Evolutionary conservation across 345 rosid genomes (phyloP), one percentile per base, ranked within the genome.

Genomic region (Citrus sinensis): DNA sequence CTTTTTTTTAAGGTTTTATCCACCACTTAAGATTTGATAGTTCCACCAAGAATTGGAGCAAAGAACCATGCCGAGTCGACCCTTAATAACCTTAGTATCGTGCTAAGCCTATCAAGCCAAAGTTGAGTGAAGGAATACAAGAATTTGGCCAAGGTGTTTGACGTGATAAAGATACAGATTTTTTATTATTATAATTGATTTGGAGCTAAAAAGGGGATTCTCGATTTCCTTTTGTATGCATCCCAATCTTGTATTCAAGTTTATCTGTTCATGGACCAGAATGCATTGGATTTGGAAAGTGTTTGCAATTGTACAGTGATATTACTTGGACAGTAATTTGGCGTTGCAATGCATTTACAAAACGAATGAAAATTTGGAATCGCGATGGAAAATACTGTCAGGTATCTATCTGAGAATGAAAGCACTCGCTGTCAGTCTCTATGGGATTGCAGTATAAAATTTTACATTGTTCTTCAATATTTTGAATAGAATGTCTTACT

Each of bases 351-450:
- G 46, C 55, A 82, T 80, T 64, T 84, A 81, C 88, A 90, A 90
- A 84, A 88, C 82, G 16, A 63, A 62, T 25, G 83, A 84, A 66
- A 89, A 90, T 78, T 14, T 85, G 75, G 87, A 80, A 37, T 81
- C 71, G 65, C 63, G 90, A 75, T 85, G 89, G 93, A 79, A 76
- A 73, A 68, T 87, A 82, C 60, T 87, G 19, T 80, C 78, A 16
- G 90, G 87, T 71, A 66, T 83, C 56, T 76, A 79, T 83, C 74
- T 78, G 64, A 85, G 88, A 77, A 84, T 83, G 42, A 83, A 83
- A 70, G 59, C 77, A 58, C 75, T 87, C 71, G 89, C 83, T 39
- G 19, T 72, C 69, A 58, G 70, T 63, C 82, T 88, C 5, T 81
- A 80, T 76, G 22, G 0, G 42, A 39, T 39, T 39, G 42, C 8